Evolutionary conservation across 257 asterid species (phyloP).

Genomic region (Phtheirospermum japonicum): DNA sequence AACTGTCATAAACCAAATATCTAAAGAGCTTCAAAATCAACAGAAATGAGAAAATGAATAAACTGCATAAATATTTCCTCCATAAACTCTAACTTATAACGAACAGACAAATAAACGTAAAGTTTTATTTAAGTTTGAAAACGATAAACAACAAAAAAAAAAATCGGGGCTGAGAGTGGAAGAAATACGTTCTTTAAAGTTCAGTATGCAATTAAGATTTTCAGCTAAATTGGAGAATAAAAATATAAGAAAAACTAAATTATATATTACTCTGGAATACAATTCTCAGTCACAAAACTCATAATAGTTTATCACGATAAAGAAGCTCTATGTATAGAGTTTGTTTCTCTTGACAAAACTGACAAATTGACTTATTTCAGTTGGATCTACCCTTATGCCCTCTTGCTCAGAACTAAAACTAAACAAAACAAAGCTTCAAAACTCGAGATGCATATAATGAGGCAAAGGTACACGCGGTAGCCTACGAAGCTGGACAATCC

Average conservation of each 20-base stretch:
- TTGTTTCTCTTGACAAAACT: conserved; percentile 75
- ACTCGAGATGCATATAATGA: not conserved
- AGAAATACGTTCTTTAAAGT: too few species aligned
- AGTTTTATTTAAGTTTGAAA: too few species aligned
- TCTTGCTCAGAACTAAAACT: conserved; percentile 80
- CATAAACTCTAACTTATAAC: too few species aligned
- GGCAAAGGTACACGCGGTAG: conserved; percentile 5
- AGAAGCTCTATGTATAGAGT: conserved; percentile 66
- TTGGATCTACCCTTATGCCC: conserved; percentile 69
- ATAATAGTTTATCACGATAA: conserved; percentile 74
- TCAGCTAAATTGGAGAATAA: not conserved
- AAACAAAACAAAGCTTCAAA: conserved; percentile 31
- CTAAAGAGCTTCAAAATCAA: not conserved
- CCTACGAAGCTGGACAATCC: not conserved
- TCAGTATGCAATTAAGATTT: too few species aligned
- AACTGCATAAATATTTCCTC: not conserved
- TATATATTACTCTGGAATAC: too few species aligned
- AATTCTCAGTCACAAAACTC: conserved; percentile 29
- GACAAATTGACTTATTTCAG: conserved; percentile 61
- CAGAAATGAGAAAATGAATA: not conserved
- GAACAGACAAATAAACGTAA: not conserved
- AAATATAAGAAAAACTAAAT: not conserved
- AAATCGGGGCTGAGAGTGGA: too few species aligned
- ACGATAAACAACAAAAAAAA: too few species aligned
- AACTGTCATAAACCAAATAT: not conserved